Conservation (phyloP, 768 basidiomycete species). For the Baorangia bicolor region DNA sequence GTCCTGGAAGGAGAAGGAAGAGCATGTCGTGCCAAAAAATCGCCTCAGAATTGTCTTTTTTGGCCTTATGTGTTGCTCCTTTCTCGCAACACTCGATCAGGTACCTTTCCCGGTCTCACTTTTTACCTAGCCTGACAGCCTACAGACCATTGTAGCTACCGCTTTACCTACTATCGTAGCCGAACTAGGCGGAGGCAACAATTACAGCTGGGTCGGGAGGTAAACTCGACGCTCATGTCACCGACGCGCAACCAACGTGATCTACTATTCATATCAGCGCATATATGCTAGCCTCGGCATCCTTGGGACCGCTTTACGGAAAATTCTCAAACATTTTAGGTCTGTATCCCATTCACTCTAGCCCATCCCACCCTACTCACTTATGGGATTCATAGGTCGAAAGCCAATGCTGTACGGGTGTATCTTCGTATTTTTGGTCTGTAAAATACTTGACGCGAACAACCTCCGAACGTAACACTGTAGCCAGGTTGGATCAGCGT, state of each 20-base stretch:
- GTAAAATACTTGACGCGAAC: constrained; percentile 1
- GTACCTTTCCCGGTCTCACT: constrained; percentile 15
- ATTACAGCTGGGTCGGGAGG: constrained; percentile 53
- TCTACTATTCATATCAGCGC: constrained; percentile 29
- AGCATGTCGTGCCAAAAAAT: constrained; percentile 45
- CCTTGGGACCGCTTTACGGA: constrained; percentile 47
- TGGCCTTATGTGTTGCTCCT: constrained; percentile 43
- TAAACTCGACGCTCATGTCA: constrained; percentile 9
- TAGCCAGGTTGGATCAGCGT: constrained; percentile 35
- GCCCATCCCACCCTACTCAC: neutral
- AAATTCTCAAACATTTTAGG: constrained; percentile 45
- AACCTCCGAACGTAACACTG: neutral
- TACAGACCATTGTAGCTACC: constrained; percentile 46
- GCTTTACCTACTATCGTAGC: constrained; percentile 51
- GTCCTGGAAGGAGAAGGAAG: constrained; percentile 40
- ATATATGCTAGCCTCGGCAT: constrained; percentile 45
- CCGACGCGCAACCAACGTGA: neutral
- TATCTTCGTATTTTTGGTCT: constrained; percentile 38
- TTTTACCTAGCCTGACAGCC: neutral
- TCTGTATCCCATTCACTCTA: constrained; percentile 1
- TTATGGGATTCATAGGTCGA: constrained; percentile 25
- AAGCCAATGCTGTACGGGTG: constrained; percentile 39
- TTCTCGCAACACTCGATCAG: constrained; percentile 51
- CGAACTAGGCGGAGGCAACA: constrained; percentile 42
- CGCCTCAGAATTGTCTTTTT: constrained; percentile 41